Evolutionary conservation across 106 monocot genomes (phyloP), one percentile per base, ranked within the genome.

Genomic region (Triglochin maritima): DNA sequence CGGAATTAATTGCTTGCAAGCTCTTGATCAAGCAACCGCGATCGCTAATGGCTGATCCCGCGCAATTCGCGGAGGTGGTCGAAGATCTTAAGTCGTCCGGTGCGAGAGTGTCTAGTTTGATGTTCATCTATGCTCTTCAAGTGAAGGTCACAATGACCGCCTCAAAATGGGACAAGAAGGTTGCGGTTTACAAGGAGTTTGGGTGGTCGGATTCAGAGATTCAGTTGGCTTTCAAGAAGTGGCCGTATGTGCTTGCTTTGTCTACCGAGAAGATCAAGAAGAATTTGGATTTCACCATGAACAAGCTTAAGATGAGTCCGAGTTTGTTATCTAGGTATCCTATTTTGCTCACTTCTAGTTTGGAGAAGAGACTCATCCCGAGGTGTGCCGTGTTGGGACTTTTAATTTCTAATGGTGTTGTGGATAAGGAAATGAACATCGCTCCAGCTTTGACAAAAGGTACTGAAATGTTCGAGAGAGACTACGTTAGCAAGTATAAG

Each of bases 331-430:
- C 14, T 5, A 17, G 12, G 47, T 43, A 68, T 29, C 55, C 68
- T 13, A 9, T 52, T 10, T 9, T 68, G 12, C 7, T 68, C 54
- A 7, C 8, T 17, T 5, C 55, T 52, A 55, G 53, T n/a, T 9
- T 68, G 2, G 54, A 68, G 68, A 68, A 68, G 68, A 52, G 68
- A 42, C 7, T 68, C 54, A 44, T 55, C 54, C 68, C 68, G 3
- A 17, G 68, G 42, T 68, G 68, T 55, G n/a, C 44, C 4, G 68
- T 68, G 68, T 13, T 68, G 54, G 55, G 55, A 9, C 6, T 68
- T 12, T 17, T 68, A 7, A 55, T 53, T 10, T 41, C 29, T 6
- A 68, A 42, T 12, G 68, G 68, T 3, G 8, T 66, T 47, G 8
- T 66, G 2, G 50, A 49, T 6, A 66, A 66, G 49, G 41, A 49